Base-by-base conservation (phyloP, 257 asterid genomes). In the Plectranthus barbatus region DNA sequence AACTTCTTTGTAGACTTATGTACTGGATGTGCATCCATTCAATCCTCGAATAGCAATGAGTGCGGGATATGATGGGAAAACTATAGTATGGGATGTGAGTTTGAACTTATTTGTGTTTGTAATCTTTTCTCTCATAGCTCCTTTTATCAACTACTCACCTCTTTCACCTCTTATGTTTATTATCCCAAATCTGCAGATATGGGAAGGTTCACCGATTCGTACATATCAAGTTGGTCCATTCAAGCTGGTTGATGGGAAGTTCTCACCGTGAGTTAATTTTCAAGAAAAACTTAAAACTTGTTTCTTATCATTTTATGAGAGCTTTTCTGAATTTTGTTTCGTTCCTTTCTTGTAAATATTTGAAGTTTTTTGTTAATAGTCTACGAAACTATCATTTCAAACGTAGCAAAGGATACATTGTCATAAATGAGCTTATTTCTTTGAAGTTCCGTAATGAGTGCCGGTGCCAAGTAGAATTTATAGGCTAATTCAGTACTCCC, bases 1-100 rank as follows among this genome's bases (percentile, higher is more conserved):
- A 65, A 21, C 8, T 51, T 64, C 71, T 62, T 72, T 79, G 59
- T 70, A 92, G 98, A 88, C 98, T 56, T 92, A 88, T 71, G 95
- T 88, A 41, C 80, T 92, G 73, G 98, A 92, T 79, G 98, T 92
- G 67, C 98, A 88, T 74, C 98, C 98, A 66, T 88, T 83, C 72
- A 92, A 92, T 68, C 98, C 98, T 68, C 88, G 98, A 21, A 89
- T 92, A 54, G 98, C 98, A 70, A 88, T 92, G 98, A 92, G 98
- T 77, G 98, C 98, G 4, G 98, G 98, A 72, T 92, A 92, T 86
- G 98, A 92, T 79, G 98, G 97, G 73, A 92, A 75, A 85, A 88
- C 95, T 21, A 92, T 92, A 57, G 86, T 92, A 52, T 92, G 98
- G 98, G 98, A 92, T 84, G 98, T 92, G 76, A 92, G 98, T 79